These are phyloP conservation scores for Penicillium turbatum DNA, from an alignment of 495 filamentous ascomycete genomes.

Conservation along the genomic window DNA sequence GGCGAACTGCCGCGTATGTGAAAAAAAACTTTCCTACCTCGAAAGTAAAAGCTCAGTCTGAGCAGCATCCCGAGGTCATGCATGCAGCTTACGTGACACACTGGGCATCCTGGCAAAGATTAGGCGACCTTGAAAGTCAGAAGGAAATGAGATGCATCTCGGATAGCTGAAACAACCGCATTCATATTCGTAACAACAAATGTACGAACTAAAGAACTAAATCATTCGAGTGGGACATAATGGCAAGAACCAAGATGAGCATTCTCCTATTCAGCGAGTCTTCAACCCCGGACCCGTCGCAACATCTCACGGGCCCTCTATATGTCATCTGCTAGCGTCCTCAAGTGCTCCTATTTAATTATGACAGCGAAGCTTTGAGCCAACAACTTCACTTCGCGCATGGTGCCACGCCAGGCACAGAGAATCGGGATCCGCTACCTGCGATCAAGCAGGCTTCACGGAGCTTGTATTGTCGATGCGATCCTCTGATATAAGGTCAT, in stretches of 20 bases:
- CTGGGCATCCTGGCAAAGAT: neutral
- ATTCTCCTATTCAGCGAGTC: constrained; percentile 5
- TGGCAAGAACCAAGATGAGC: neutral
- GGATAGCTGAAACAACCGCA: neutral
- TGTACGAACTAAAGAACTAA: constrained; percentile 3
- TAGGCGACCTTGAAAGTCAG: neutral
- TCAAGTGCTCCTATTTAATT: constrained; percentile 1
- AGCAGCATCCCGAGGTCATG: no score
- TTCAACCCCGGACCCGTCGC: constrained; percentile 3
- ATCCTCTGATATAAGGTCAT: constrained; percentile 12
- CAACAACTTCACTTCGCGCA: constrained; percentile 9
- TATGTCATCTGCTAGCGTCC: constrained; percentile 5
- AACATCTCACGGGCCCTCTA: constrained; percentile 4
- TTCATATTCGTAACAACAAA: neutral
- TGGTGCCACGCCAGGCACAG: constrained; percentile 1
- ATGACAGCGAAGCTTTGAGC: constrained; percentile 9
- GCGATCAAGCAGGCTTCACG: constrained; percentile 4
- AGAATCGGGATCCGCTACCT: constrained; percentile 20
- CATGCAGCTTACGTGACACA: no score
- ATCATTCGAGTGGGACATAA: neutral
- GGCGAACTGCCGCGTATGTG: no score
- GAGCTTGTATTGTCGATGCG: constrained; percentile 15
- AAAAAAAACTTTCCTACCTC: no score
- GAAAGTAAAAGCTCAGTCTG: no score
- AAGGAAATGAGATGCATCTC: neutral